Percentiles rank a stretch among this genome's conserved stretches.
Evolutionary conservation across 805 yeast genomes (phyloP).

Genomic region (Candida patagonica): DNA sequence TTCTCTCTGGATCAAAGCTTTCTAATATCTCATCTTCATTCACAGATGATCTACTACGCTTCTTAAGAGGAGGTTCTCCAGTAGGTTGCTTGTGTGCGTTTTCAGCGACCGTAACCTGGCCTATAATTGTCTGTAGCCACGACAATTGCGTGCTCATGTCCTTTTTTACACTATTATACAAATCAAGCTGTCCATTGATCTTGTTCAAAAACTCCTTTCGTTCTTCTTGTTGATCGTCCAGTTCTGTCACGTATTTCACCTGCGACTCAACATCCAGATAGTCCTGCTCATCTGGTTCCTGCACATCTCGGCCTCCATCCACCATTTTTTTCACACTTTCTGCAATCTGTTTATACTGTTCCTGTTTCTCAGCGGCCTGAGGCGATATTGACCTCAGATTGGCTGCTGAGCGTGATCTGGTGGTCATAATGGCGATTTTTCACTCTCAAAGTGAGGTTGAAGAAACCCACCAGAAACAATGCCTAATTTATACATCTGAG

Average conservation of each 20-base stretch:
- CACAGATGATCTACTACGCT: slow-evolving; percentile 5
- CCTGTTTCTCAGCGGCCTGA: not conserved
- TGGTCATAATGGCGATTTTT: too few species aligned
- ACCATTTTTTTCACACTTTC: not conserved
- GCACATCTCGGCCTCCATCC: not conserved
- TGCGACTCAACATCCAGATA: not conserved
- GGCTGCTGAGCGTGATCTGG: not conserved
- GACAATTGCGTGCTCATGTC: not conserved
- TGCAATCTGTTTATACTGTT: not conserved
- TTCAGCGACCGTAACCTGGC: not conserved
- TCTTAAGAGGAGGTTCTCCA: slow-evolving; percentile 4
- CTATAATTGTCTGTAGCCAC: not conserved
- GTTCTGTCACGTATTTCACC: not conserved
- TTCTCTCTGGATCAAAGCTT: not conserved
- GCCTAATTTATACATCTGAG: too few species aligned
- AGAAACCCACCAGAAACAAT: too few species aligned
- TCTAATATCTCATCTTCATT: not conserved
- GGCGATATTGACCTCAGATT: not conserved
- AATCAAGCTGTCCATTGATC: not conserved
- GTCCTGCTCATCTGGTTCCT: not conserved
- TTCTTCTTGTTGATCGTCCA: not conserved
- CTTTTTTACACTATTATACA: not conserved
- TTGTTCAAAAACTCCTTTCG: not conserved
- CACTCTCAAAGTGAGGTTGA: too few species aligned
- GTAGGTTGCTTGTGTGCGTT: not conserved